Base-by-base conservation (phyloP, 805 yeast genomes). In the Starmerella geochares region DNA sequence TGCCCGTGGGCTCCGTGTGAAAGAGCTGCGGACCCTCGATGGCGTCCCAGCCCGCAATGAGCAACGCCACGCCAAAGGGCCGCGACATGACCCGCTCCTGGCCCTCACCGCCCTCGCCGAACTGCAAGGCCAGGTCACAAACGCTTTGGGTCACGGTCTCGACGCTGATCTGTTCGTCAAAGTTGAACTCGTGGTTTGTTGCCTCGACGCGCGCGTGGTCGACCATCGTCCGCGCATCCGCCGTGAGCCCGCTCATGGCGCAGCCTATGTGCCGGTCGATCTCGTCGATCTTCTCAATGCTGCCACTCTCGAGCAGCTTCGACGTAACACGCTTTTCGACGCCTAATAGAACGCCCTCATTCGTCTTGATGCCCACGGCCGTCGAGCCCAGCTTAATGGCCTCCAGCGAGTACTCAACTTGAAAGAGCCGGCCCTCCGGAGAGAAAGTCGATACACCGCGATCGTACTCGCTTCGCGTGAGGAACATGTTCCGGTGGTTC, bases 1-100 rank as follows among this genome's bases (percentile, higher is more conserved):
- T 92, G 52, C 99, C 99, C 13, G 95, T 85, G 35, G 99, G 98
- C 69, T 92, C 99, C n/a, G 97, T 95, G 66, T 92, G 96, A 66
- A 85, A 69, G 60, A 92, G 76, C 67, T 92, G 98, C 42, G 96
- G 95, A 0, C 98, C 98, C 62, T 86, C 81, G 5, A 50, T 42
- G 60, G 86, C 94, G 70, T 92, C 98, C 59, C 80, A 76, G 46
- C 99, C 99, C 4, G 97, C 98, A 62, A 92, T 83, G 61, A 92
- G 75, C 58, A 92, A 71, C 1, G 99, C 99, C 45, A 92, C 99
- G 65, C 99, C 99, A 67, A 92, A 92, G 11, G 99, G 99, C 71
- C 99, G 80, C 3, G 96, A 86, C 99, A 92, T 84, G 57, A 83
- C 74, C 65, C 94, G 77, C 67, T 90, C 90, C 65, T 92, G 96